Evolutionary conservation across 2,329 filamentous ascomycete genomes (phyloP), one percentile per base, ranked within the genome.

Genomic region (Ascochyta rabiei): DNA sequence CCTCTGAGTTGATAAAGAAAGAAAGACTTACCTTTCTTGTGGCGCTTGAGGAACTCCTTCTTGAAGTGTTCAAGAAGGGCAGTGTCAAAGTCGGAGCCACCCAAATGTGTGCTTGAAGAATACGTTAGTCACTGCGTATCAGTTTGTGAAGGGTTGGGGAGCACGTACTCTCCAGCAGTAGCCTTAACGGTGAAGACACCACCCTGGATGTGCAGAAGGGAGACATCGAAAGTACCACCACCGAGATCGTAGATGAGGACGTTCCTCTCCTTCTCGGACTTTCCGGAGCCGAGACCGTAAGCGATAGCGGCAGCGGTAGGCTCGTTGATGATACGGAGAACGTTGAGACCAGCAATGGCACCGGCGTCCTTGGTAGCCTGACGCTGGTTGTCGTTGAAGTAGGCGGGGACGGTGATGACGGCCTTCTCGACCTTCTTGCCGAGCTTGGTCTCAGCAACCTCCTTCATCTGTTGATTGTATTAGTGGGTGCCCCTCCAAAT

Each of bases 341-440:
- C 92, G 82, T 98, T 97, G 62, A 99, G 88, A 71, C 93, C 95
- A 74, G 93, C 83, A 76, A 99, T 99, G 78, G 93, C 90, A 88
- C 95, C 95, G 67, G 95, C 95, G 76, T 98, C 95, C 89, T 98
- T 98, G 82, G 95, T 99, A 67, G 95, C 91, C 83, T 98, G 95
- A 82, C 95, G 90, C 85, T 99, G 95, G 86, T 96, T 96, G 88
- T 99, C 95, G 86, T 98, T 98, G 91, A 99, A 99, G 87, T 99
- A 99, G 77, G 95, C 95, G 55, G 95, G 95, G 56, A 98, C 95
- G 61, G 95, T 99, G 80, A 99, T 93, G 78, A 99, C 95, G 64
- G 95, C 95, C 88, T 98, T 98, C 82, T 95, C 88, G 74, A 98
- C 93, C 84, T 95, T 96, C 89, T 96, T 96, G 80, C 92, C 95